Evolutionary conservation across 805 yeast species (phyloP).

Genomic region (Candida taoyuanica): DNA sequence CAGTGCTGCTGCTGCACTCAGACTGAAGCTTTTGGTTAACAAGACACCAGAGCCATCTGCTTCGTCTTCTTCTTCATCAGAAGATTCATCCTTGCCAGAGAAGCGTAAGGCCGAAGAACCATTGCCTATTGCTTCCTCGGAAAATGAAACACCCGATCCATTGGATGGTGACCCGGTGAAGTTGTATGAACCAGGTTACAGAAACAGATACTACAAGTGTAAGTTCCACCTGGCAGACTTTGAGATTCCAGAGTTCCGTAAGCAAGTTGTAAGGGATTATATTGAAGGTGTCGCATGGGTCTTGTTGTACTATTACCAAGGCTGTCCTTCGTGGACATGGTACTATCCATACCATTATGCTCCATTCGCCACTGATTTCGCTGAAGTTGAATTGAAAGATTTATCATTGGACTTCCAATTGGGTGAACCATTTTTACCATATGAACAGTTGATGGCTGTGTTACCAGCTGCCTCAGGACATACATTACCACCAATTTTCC

Average conservation of each 20-base stretch:
- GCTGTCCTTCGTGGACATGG: conserved; percentile 99
- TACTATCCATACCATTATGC: conserved; percentile 96
- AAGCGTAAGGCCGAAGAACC: conserved; percentile 21
- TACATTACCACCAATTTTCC: conserved; percentile 74
- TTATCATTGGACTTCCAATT: conserved; percentile 52
- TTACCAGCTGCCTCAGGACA: conserved; percentile 92
- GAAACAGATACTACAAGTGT: conserved; percentile 68
- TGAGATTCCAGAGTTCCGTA: conserved; percentile 49
- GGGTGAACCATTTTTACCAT: conserved; percentile 85
- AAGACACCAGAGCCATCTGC: conserved; percentile 17
- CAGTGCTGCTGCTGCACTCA: conserved; percentile 44
- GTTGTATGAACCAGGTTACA: conserved; percentile 85
- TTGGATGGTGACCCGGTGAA: conserved; percentile 49
- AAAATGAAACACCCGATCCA: neutral
- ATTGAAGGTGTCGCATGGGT: conserved; percentile 98
- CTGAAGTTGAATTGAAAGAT: conserved; percentile 42
- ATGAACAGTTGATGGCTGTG: conserved; percentile 85
- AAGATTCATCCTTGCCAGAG: conserved; percentile 16
- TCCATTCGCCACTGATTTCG: conserved; percentile 91
- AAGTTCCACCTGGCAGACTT: conserved; percentile 61
- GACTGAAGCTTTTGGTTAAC: conserved; percentile 30
- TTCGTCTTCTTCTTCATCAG: no score
- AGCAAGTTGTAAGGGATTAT: conserved; percentile 63
- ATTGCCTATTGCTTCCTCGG: conserved; percentile 2
- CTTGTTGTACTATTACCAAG: conserved; percentile 87